Evolutionary conservation across 2,329 filamentous ascomycete genomes (phyloP).

Genomic region (Trichoderma endophyticum): DNA sequence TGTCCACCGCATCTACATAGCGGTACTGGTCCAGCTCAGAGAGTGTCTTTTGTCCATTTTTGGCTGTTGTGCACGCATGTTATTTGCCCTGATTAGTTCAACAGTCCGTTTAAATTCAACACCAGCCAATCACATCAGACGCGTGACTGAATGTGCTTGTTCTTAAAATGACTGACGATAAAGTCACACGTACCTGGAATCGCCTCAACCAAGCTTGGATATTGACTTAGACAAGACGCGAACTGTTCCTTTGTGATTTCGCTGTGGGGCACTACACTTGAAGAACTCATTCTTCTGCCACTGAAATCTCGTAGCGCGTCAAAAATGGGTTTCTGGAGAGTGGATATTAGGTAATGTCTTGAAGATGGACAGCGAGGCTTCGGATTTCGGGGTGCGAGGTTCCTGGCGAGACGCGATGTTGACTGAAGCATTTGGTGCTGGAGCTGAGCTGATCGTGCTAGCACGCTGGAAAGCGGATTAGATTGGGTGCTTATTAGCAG

Average conservation of each 20-base stretch:
- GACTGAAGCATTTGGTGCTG: neutral
- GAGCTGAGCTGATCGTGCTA: neutral
- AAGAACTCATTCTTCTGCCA: slow-evolving; percentile 2
- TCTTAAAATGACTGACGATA: neutral
- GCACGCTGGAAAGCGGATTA: neutral
- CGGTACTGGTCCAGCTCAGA: slow-evolving; percentile 59
- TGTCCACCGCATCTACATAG: slow-evolving; percentile 50
- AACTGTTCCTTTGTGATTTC: slow-evolving; percentile 36
- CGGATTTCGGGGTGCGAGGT: neutral
- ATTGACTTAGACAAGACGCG: slow-evolving; percentile 34
- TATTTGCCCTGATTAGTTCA: neutral
- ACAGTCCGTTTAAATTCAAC: neutral
- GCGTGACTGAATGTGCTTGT: neutral
- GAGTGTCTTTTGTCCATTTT: slow-evolving; percentile 50
- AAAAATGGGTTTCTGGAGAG: neutral
- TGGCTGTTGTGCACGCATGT: slow-evolving; percentile 33
- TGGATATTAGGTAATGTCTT: neutral
- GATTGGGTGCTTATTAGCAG: neutral
- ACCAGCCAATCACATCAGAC: neutral
- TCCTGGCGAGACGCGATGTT: neutral
- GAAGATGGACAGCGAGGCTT: neutral
- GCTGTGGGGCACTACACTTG: slow-evolving; percentile 16
- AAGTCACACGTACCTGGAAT: slow-evolving; percentile 34
- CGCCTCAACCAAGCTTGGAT: slow-evolving; percentile 39
- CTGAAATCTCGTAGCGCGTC: neutral